Evolutionary conservation across 1,284 basidiomycete genomes (phyloP).

Genomic region (Malassezia furfur): DNA sequence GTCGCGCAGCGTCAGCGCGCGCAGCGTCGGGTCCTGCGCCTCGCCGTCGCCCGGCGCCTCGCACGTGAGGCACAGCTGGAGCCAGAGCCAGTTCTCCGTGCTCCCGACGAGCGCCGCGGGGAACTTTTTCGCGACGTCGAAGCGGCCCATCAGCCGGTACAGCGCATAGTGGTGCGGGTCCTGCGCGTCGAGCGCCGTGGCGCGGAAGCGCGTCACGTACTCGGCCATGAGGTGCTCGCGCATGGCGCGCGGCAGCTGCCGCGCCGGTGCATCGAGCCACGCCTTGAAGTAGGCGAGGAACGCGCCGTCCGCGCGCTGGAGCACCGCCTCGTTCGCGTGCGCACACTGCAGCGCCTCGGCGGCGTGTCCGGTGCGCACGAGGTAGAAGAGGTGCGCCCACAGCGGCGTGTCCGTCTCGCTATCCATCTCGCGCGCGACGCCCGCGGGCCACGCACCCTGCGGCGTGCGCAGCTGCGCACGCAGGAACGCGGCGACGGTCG

Average conservation of each 20-base stretch:
- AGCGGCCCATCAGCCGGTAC: conserved; percentile 87
- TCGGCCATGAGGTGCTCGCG: conserved; percentile 75
- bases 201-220: conserved; percentile 75
- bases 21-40: conserved; percentile 38
- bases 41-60: conserved; percentile 45
- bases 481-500: conserved; percentile 58
- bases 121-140: conserved; percentile 72
- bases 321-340: conserved; percentile 60
- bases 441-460: conserved; percentile 35
- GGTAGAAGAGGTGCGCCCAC: conserved; percentile 85
- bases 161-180: conserved; percentile 93
- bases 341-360: conserved; percentile 67
- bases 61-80: conserved; percentile 70
- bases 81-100: conserved; percentile 97
- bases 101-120: conserved; percentile 76
- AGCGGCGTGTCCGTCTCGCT: conserved; percentile 54
- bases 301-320: conserved; percentile 70
- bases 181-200: conserved; percentile 50
- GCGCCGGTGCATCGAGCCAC: conserved; percentile 60
- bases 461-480: conserved; percentile 35
- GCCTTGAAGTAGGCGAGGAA: conserved; percentile 76
- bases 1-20: conserved; percentile 63
- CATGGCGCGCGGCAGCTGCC: conserved; percentile 24
- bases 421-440: conserved; percentile 35
- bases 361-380: conserved; percentile 74